A percentile compares a stretch with the other conserved stretches of the same genome.
These are phyloP conservation scores for Podospora sp. DNA, from an alignment of 495 filamentous ascomycete species.

Conservation along the genomic window DNA sequence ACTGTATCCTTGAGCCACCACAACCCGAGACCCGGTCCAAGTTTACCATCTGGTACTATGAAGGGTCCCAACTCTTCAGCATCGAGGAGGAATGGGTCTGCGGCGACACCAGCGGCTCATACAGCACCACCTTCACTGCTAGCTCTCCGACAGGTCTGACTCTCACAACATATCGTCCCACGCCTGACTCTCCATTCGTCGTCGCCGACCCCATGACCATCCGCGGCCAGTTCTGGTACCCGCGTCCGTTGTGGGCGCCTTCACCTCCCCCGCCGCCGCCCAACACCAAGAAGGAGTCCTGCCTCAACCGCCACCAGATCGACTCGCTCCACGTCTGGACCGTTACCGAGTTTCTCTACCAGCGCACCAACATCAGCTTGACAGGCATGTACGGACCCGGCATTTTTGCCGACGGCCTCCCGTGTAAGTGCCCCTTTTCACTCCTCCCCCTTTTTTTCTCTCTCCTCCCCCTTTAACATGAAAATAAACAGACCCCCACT, in stretches of 20 bases:
- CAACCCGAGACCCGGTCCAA: not conserved
- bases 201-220: not conserved
- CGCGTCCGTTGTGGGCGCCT: not conserved
- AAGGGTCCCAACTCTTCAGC: not conserved
- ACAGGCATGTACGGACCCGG: not conserved
- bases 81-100: conserved; percentile 15
- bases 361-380: not conserved
- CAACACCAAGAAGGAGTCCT: not conserved
- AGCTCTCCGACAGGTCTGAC: not conserved
- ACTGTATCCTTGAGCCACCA: not conserved
- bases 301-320: not conserved
- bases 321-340: not conserved
- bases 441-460: too few species aligned
- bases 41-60: not conserved
- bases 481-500: not conserved
- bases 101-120: conserved; percentile 2
- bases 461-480: too few species aligned
- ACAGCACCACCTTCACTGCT: not conserved
- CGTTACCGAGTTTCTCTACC: conserved; percentile 1
- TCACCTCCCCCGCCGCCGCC: not conserved
- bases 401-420: not conserved
- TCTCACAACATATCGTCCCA: not conserved
- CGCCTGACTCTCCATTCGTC: not conserved
- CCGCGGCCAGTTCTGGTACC: not conserved
- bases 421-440: not conserved